Conservation (phyloP, 345 rosid species). For the Gossypium raimondii region DNA sequence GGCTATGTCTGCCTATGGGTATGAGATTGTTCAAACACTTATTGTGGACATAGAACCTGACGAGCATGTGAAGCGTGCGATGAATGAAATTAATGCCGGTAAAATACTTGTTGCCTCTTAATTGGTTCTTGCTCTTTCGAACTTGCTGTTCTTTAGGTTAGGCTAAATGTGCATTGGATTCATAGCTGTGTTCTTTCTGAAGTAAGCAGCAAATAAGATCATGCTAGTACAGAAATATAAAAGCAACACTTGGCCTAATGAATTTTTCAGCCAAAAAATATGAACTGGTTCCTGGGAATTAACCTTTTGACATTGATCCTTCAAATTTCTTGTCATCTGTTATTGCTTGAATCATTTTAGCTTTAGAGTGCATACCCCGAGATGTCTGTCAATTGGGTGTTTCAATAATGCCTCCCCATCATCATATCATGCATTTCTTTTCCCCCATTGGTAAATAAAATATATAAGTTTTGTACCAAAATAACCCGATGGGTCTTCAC, state of each 20-base stretch:
- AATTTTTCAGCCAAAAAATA: not conserved
- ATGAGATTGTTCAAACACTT: constrained; percentile 51
- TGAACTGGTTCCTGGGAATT: not conserved
- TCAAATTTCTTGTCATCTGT: not conserved
- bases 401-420: not conserved
- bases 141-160: not conserved
- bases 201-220: not conserved
- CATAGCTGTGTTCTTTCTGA: not conserved
- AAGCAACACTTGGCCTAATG: not conserved
- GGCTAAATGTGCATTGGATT: not conserved
- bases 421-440: not conserved
- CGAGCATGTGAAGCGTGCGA: constrained; percentile 45
- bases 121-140: not conserved
- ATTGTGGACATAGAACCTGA: constrained; percentile 25
- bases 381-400: not conserved
- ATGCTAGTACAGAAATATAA: not conserved
- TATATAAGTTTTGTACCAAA: not conserved
- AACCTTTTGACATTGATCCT: not conserved
- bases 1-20: constrained; percentile 58
- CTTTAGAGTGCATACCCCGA: not conserved
- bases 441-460: not conserved
- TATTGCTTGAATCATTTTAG: not conserved
- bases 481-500: not conserved
- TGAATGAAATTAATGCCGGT: constrained; percentile 58
- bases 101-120: constrained; percentile 3